Base-by-base conservation (phyloP, 192 early-diverging fungal genomes). In the Linnemannia zychae region DNA sequence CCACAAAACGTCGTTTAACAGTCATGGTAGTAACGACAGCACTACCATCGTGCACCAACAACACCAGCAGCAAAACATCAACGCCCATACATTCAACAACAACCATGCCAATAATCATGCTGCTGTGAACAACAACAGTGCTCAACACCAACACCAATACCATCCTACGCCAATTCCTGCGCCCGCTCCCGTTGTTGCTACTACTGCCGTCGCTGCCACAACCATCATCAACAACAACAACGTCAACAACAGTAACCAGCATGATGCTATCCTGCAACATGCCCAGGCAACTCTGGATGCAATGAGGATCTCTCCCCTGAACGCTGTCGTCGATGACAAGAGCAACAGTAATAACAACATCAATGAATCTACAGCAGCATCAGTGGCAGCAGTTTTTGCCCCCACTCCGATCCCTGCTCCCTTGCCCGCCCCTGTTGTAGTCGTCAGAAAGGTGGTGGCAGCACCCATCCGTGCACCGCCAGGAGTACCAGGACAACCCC, bases 71-170 rank as follows among this genome's bases (percentile, higher is more conserved):
- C 52, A n/a, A 49, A 77, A 70, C 49, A 53, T 40, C 50, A 66
- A 70, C 24, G 52, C 52, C 22, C 52, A 57, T 9, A 57, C 68
- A 2, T 70, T 70, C 68, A 73, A 46, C 48, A 79, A 67, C 33
- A 49, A 49, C 36, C 63, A 48, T 24, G 37, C 6, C 31, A 53
- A 24, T 34, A n/a, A n/a, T 24, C 52, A 24, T 11, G 24, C 52
- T 16, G 22, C 7, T 16, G n/a, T n/a, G n/a, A 57, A 24, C n/a
- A 57, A 57, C 52, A 57, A 7, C n/a, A n/a, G n/a, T 57, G n/a
- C 52, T n/a, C n/a, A n/a, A n/a, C n/a, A n/a, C n/a, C n/a, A n/a
- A n/a, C n/a, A n/a, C n/a, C n/a, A n/a, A n/a, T n/a, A 57, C 9
- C 50, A 52, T 5, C 52, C 52, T n/a, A 57, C 52, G n/a, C 52